Conservation (phyloP, 1,139 yeast genomes). For the Scheffersomyces titani region DNA sequence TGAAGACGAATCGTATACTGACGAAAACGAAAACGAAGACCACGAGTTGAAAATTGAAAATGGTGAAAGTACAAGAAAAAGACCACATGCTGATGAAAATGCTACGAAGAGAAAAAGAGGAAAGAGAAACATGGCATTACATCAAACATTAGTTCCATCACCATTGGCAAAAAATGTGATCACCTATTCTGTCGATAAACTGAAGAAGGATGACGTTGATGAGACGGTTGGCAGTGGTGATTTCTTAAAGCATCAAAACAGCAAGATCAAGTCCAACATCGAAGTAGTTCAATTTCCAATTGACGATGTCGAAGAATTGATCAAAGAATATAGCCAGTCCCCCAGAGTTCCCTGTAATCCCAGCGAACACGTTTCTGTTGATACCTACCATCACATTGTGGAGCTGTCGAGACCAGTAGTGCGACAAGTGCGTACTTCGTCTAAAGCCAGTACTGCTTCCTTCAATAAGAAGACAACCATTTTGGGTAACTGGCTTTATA, state of each 20-base stretch:
- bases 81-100: conserved; percentile 10
- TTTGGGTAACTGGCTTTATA: conserved; percentile 34
- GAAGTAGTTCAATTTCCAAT: conserved; percentile 23
- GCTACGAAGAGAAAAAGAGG: conserved; percentile 7
- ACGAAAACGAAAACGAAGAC: conserved; percentile 4
- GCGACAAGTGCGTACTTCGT: conserved; percentile 30
- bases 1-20: conserved; percentile 3
- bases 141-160: conserved; percentile 14
- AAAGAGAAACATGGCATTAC: conserved; percentile 2
- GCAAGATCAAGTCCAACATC: conserved; percentile 4
- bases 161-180: conserved; percentile 18
- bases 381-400: conserved; percentile 21
- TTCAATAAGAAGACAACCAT: conserved; percentile 28
- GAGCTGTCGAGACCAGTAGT: conserved; percentile 31
- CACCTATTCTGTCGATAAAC: background rate
- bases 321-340: conserved; percentile 9
- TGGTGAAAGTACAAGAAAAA: conserved; percentile 9
- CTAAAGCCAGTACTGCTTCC: conserved; percentile 31
- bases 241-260: conserved; percentile 5
- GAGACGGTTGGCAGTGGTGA: conserved; percentile 2
- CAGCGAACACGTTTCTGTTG: conserved; percentile 17
- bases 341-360: conserved; percentile 8
- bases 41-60: conserved; percentile 4
- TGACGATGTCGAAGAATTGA: conserved; percentile 16
- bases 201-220: background rate